A percentile compares a stretch with the other conserved stretches of the same genome.
Conservation (phyloP, 805 yeast genomes). For the Wickerhamiella allomyrinae region DNA sequence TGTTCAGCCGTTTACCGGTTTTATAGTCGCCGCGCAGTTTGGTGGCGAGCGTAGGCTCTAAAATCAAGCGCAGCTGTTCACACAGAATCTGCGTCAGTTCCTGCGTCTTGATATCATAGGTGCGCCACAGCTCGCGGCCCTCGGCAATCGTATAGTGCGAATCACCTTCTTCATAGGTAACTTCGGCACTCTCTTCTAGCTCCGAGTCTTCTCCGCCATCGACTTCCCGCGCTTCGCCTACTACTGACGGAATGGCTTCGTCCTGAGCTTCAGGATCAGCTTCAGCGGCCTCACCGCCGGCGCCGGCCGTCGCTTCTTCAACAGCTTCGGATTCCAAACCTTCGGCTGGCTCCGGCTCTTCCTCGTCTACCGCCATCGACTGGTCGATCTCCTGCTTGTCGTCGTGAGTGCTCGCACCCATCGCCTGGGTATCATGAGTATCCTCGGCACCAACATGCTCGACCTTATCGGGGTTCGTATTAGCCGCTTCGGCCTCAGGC, state of each 20-base stretch:
- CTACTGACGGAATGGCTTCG: background rate
- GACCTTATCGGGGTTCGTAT: conserved; percentile 45
- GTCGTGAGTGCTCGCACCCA: conserved; percentile 78
- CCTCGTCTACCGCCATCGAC: conserved; percentile 26
- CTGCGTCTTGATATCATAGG: conserved; percentile 70
- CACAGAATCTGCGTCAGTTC: conserved; percentile 77
- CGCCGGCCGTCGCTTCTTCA: conserved; percentile 20
- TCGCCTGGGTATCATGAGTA: conserved; percentile 72
- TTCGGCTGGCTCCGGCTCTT: conserved; percentile 14
- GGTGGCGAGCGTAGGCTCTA: conserved; percentile 94
- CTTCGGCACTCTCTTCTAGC: background rate
- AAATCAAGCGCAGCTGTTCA: conserved; percentile 81
- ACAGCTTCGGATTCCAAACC: conserved; percentile 18
- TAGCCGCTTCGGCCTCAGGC: conserved; percentile 25
- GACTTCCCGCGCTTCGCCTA: background rate
- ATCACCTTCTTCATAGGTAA: background rate
- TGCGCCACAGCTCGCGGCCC: conserved; percentile 68
- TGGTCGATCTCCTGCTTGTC: conserved; percentile 61
- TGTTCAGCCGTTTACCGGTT: conserved; percentile 90
- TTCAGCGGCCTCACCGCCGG: conserved; percentile 16
- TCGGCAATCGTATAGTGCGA: conserved; percentile 25
- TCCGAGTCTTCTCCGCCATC: background rate
- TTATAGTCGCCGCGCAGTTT: conserved; percentile 90
- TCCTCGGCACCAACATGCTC: conserved; percentile 43
- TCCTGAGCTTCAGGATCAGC: conserved; percentile 1